Evolutionary conservation across 495 filamentous ascomycete genomes (phyloP).

Genomic region (Entonaema liquescens): DNA sequence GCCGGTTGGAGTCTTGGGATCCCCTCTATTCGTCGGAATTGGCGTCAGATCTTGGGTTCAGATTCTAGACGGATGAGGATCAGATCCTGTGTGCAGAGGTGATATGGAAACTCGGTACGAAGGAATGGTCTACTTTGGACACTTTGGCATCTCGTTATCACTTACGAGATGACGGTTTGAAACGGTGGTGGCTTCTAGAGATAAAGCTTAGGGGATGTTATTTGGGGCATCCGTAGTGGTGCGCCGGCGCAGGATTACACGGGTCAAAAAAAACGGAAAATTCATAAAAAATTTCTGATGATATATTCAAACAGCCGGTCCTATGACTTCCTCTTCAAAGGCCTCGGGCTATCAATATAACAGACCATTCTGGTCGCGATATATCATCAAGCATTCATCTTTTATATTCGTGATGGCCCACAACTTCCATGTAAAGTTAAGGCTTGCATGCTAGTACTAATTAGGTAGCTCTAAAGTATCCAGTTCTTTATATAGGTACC

Average conservation of each 20-base stretch:
- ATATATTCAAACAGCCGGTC: slow-evolving; percentile 37
- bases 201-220: neutral
- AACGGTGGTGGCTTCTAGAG: neutral
- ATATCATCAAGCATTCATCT: slow-evolving; percentile 35
- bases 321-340: slow-evolving; percentile 7
- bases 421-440: neutral
- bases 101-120: slow-evolving; percentile 24
- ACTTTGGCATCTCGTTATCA: slow-evolving; percentile 10
- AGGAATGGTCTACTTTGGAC: slow-evolving; percentile 16
- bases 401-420: neutral
- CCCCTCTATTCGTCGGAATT: slow-evolving; percentile 18
- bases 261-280: slow-evolving; percentile 21
- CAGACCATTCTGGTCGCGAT: slow-evolving; percentile 39
- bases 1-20: slow-evolving; percentile 20
- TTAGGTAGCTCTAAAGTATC: neutral
- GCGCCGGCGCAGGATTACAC: neutral
- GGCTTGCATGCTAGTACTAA: too few species aligned
- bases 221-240: neutral
- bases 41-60: slow-evolving; percentile 36
- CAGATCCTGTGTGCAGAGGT: slow-evolving; percentile 34
- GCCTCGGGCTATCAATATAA: slow-evolving; percentile 38
- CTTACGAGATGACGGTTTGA: slow-evolving; percentile 20
- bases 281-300: slow-evolving; percentile 42
- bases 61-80: slow-evolving; percentile 42
- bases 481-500: neutral